Evolutionary conservation across 108 stramenopile species (phyloP).

Genomic region (Cyclotella choctawhatcheeana): DNA sequence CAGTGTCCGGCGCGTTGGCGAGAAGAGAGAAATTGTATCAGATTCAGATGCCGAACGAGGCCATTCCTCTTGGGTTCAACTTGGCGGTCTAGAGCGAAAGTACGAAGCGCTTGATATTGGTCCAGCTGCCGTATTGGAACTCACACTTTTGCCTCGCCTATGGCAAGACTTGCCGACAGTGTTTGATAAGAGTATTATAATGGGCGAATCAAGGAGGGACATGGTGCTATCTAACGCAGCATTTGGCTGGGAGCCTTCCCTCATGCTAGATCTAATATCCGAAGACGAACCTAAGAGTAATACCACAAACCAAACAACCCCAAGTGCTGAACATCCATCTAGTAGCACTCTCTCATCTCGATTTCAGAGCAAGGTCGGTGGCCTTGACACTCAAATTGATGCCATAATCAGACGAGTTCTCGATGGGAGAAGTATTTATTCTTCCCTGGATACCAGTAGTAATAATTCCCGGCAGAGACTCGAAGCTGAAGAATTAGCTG

Average conservation of each 20-base stretch:
- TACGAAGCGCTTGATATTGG: constrained; percentile 85
- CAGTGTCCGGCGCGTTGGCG: constrained; percentile 37
- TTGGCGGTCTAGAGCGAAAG: constrained; percentile 73
- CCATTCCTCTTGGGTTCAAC: constrained; percentile 73
- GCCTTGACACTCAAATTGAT: constrained; percentile 72
- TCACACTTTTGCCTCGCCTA: constrained; percentile 58
- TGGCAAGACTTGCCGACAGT: constrained; percentile 54
- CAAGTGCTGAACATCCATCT: not conserved
- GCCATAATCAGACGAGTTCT: constrained; percentile 80
- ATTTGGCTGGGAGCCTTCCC: constrained; percentile 51
- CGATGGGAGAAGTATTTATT: constrained; percentile 69
- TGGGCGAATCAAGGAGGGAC: constrained; percentile 43
- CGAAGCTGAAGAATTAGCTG: constrained; percentile 75
- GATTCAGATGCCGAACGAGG: constrained; percentile 37
- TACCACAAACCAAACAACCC: constrained; percentile 1
- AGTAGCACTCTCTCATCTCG: constrained; percentile 66
- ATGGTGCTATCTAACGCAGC: constrained; percentile 58
- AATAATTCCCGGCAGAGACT: constrained; percentile 37
- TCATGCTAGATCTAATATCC: constrained; percentile 22
- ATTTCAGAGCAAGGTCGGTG: constrained; percentile 69
- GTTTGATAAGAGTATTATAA: constrained; percentile 24
- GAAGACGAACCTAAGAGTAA: constrained; percentile 12
- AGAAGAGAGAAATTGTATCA: constrained; percentile 60
- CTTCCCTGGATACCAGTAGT: constrained; percentile 24
- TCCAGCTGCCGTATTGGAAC: constrained; percentile 68